A percentile compares a stretch with the other conserved stretches of the same genome.
Conservation (phyloP, 208 protist genomes). For the Naegleria fowleri region DNA sequence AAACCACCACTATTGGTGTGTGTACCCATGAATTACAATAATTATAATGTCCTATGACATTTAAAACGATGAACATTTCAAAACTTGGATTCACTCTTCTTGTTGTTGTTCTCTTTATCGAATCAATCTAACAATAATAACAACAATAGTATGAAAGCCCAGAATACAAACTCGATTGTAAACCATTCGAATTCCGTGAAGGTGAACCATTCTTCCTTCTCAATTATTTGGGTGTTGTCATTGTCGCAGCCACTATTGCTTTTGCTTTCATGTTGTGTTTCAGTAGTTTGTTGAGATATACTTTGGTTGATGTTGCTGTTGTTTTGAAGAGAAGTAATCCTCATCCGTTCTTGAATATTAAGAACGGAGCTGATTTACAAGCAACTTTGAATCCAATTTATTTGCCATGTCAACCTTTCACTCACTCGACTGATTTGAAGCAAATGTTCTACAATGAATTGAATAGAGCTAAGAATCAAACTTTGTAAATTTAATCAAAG, state of each 20-base stretch:
- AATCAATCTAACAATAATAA: neutral
- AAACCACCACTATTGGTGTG: no score
- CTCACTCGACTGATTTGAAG: neutral
- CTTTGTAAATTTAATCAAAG: neutral
- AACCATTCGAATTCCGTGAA: neutral
- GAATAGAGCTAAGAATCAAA: neutral
- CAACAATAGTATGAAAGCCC: neutral
- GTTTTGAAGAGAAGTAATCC: neutral
- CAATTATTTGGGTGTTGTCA: neutral
- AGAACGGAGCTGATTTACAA: neutral
- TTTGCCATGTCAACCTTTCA: neutral
- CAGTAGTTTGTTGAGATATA: neutral
- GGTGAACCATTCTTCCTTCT: neutral
- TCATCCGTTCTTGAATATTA: slow-evolving; percentile 6
- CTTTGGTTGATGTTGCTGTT: neutral
- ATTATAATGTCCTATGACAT: no score
- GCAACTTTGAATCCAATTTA: neutral
- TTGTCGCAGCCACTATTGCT: neutral
- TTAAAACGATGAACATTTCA: no score
- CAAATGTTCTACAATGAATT: neutral
- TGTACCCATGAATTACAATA: no score
- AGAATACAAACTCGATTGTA: neutral
- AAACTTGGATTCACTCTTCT: no score
- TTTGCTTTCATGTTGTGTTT: neutral
- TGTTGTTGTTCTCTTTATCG: no score